phyloP scores from a whole-genome alignment of 345 rosid genomes.

The Cardamine resedifolia region DNA sequence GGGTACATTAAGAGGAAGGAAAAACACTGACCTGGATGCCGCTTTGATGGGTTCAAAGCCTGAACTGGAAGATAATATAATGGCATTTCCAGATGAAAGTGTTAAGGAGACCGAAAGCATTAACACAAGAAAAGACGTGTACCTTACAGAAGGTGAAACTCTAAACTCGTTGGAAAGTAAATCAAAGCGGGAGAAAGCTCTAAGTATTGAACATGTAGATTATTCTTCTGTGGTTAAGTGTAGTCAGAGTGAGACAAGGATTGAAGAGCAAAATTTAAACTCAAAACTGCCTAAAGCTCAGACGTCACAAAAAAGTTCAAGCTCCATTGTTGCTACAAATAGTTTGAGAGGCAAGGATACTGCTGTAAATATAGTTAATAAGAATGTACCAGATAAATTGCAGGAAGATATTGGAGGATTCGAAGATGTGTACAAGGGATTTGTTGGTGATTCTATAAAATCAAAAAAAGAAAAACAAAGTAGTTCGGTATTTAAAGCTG shows the following conservation, averaged over 20 bases:
- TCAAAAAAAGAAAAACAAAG: constrained; percentile 45
- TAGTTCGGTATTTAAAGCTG: constrained; percentile 12
- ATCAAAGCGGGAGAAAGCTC: constrained; percentile 45
- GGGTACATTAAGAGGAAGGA: constrained; percentile 34
- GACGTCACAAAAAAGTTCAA: constrained; percentile 23
- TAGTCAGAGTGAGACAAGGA: constrained; percentile 41
- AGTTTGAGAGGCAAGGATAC: constrained; percentile 46
- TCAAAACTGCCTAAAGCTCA: constrained; percentile 43
- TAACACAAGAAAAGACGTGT: constrained; percentile 48
- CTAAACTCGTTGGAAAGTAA: constrained; percentile 39
- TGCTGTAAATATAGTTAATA: constrained; percentile 44
- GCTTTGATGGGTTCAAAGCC: constrained; percentile 39
- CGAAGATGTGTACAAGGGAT: constrained; percentile 47
- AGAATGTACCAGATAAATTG: constrained; percentile 40
- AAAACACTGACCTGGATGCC: constrained; percentile 14
- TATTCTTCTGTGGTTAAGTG: constrained; percentile 44
- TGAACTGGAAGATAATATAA: constrained; percentile 44
- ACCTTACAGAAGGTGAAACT: constrained; percentile 44
- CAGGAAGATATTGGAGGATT: constrained; percentile 49
- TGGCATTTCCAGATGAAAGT: constrained; percentile 42
- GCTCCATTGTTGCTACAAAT: constrained; percentile 43
- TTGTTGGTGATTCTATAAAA: constrained; percentile 32
- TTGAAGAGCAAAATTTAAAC: constrained; percentile 40
- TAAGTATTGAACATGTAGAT: constrained; percentile 33
- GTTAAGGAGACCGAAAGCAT: constrained; percentile 46